Evolutionary conservation across 2,329 filamentous ascomycete genomes (phyloP).

Genomic region (Stachybotrys echinatus): DNA sequence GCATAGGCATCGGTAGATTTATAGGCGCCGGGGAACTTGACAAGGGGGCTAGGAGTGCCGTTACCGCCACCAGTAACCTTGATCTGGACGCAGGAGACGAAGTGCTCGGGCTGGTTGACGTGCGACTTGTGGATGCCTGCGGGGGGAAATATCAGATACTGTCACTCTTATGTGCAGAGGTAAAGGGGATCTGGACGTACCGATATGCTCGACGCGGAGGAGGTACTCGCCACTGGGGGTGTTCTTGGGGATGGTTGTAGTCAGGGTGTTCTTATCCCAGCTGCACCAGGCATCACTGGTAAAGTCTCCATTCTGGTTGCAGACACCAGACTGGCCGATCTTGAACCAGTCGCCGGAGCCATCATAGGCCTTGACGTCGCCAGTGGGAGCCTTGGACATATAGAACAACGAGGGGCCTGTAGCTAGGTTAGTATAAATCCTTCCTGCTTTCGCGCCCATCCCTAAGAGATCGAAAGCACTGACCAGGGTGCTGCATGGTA

Average conservation of each 20-base stretch:
- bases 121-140: background rate
- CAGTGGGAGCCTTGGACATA: background rate
- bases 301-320: background rate
- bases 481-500: constrained; percentile 1
- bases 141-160: background rate
- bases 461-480: background rate
- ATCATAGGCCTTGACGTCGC: constrained; percentile 1
- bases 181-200: background rate
- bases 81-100: background rate
- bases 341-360: constrained; percentile 3
- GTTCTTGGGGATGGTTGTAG: background rate
- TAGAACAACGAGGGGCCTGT: constrained; percentile 5
- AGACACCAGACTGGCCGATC: background rate
- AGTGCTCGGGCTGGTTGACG: constrained; percentile 2
- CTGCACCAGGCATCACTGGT: constrained; percentile 1
- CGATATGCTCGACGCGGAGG: background rate
- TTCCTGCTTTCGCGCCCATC: background rate
- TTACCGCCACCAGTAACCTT: background rate
- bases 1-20: background rate
- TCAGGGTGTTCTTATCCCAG: background rate
- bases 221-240: constrained; percentile 1
- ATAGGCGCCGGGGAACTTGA: constrained; percentile 1
- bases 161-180: background rate
- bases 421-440: too few species aligned
- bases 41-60: background rate